Evolutionary conservation across 306 rosid genomes (phyloP).

Genomic region (Sindora glabra): DNA sequence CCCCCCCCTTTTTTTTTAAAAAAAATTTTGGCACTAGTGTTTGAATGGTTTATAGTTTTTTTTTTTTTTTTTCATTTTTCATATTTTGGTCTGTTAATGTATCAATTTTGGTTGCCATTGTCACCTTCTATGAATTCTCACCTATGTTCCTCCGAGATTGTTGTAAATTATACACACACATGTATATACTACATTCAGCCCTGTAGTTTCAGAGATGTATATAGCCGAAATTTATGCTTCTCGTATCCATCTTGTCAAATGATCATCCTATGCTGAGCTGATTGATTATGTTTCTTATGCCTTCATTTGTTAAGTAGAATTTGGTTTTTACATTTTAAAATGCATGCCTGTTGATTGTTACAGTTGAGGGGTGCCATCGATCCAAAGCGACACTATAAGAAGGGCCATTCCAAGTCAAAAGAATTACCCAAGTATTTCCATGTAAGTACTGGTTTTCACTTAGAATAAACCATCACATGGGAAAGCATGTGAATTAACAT

Average conservation of each 20-base stretch:
- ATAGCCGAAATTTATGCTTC: conserved; percentile 1
- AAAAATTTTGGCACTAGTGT: no score
- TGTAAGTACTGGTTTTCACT: conserved; percentile 34
- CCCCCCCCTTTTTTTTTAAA: no score
- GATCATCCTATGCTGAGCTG: neutral
- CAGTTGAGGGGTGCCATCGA: conserved; percentile 72
- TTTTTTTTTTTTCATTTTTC: no score
- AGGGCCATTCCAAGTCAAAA: conserved; percentile 53
- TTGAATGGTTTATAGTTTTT: no score
- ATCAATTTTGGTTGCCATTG: no score
- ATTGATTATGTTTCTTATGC: neutral
- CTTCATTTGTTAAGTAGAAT: neutral
- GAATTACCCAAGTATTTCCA: conserved; percentile 66
- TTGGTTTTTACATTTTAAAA: neutral
- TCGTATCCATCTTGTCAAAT: no score
- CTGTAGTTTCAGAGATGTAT: neutral
- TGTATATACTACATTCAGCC: no score
- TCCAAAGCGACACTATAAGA: conserved; percentile 88
- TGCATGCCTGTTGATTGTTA: conserved; percentile 5
- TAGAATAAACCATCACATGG: neutral
- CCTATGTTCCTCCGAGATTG: no score
- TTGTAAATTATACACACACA: no score
- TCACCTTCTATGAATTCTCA: no score
- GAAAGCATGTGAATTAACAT: neutral
- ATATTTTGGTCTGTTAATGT: no score